Conservation (phyloP, 208 protist species). For the Leishmania martiniquensis region DNA sequence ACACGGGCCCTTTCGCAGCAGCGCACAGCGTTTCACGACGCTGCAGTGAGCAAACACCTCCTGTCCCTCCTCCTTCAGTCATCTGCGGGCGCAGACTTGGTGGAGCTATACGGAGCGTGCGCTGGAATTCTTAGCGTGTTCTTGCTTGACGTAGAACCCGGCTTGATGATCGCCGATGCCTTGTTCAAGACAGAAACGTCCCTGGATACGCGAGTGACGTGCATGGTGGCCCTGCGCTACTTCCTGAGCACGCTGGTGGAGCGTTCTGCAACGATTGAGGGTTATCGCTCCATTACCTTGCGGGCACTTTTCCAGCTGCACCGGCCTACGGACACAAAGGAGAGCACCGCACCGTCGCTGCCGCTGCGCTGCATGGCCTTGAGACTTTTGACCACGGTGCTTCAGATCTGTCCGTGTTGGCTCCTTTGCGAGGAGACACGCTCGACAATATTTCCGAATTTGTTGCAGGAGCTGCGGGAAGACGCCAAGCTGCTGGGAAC, state of each 20-base stretch:
- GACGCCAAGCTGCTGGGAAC: slow-evolving; percentile 49
- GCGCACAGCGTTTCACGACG: slow-evolving; percentile 37
- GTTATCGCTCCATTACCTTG: slow-evolving; percentile 14
- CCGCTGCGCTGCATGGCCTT: slow-evolving; percentile 33
- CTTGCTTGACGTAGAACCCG: slow-evolving; percentile 2
- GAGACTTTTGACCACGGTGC: slow-evolving; percentile 47
- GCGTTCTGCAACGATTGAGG: slow-evolving; percentile 22
- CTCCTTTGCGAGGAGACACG: slow-evolving; percentile 37
- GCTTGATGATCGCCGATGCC: slow-evolving; percentile 20
- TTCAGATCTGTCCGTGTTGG: slow-evolving; percentile 37
- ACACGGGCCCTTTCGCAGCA: slow-evolving; percentile 19
- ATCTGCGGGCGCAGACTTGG: slow-evolving; percentile 17
- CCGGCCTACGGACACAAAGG: slow-evolving; percentile 17
- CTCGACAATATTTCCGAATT: slow-evolving; percentile 25
- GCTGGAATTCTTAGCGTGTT: slow-evolving; percentile 38
- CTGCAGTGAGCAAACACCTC: slow-evolving; percentile 29
- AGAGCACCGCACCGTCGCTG: slow-evolving; percentile 30
- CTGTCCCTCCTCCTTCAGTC: slow-evolving; percentile 39
- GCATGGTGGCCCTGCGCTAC: slow-evolving; percentile 36
- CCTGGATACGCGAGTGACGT: slow-evolving; percentile 28
- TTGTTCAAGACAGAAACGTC: slow-evolving; percentile 13
- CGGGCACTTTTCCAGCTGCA: slow-evolving; percentile 25
- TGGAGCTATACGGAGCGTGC: slow-evolving; percentile 41
- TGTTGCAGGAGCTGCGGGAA: slow-evolving; percentile 32
- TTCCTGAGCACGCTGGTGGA: slow-evolving; percentile 25